Conservation (phyloP, 1,139 yeast species). For the Hyphopichia khmerensis region DNA sequence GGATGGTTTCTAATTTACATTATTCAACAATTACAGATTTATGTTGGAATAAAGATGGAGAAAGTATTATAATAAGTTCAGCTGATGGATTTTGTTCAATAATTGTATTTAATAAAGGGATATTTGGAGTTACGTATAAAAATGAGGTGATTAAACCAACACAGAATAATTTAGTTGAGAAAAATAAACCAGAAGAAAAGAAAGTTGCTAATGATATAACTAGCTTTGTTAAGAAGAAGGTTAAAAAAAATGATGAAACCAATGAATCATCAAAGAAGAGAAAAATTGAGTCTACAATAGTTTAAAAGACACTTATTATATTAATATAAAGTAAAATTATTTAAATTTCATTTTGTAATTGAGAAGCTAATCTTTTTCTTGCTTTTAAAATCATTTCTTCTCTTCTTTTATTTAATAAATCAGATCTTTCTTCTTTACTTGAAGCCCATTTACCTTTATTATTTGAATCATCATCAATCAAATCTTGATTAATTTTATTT, state of each 20-base stretch:
- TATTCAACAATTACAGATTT: conserved; percentile 87
- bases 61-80: conserved; percentile 71
- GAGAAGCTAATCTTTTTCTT: conserved; percentile 39
- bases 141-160: neutral
- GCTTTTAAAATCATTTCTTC: conserved; percentile 47
- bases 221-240: neutral
- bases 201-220: conserved; percentile 5
- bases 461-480: conserved; percentile 4
- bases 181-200: neutral
- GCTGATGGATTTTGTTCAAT: conserved; percentile 92
- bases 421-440: conserved; percentile 17
- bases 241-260: conserved; percentile 2
- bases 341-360: conserved; percentile 27
- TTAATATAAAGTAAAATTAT: neutral
- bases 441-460: conserved; percentile 16
- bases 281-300: neutral
- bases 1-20: conserved; percentile 75
- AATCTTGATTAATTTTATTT: conserved; percentile 13
- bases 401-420: conserved; percentile 26
- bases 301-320: no score
- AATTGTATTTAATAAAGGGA: conserved; percentile 48
- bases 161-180: no score
- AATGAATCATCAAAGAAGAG: conserved; percentile 1
- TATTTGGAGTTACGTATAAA: conserved; percentile 44
- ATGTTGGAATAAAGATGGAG: conserved; percentile 80